Base-by-base conservation (phyloP, 306 rosid species). In the Citrullus colocynthis region DNA sequence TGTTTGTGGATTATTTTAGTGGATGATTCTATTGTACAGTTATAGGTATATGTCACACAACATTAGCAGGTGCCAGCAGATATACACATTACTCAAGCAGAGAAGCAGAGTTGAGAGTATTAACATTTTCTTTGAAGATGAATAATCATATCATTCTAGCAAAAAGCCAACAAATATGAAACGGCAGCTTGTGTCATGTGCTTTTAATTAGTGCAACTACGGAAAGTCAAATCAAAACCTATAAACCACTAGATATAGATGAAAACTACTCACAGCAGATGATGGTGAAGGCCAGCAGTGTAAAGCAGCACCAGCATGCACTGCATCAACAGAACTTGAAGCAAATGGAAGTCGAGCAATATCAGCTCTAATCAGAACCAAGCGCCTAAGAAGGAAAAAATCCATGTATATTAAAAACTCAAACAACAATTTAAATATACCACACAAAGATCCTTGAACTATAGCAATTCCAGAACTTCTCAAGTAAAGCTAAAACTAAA, bases 281-380 rank as follows among this genome's bases (percentile, higher is more conserved):
- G 84, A 88, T 59, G 97, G 97, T 80, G 97, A 92, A 85, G 97
- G 98, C 98, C 98, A 90, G 81, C 98, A 95, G 66, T 95, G 97
- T 52, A 95, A 39, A 82, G 97, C 98, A 57, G 98, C 97, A 49
- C 98, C 98, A 51, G 97, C 97, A 79, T 92, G 98, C 83, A 95
- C 88, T 21, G 97, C 97, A 81, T 95, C 97, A 63, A 95, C 55
- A 78, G 97, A 95, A 83, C 90, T 82, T 64, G 98, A 88, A 78
- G 85, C 91, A 77, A 95, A 95, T 20, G 98, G 98, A 78, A 90
- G 97, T 85, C 97, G 87, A 62, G 97, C 81, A 54, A 95, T 92
- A 81, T 95, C 97, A 76, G 97, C 98, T 82, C 97, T 90, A 75
- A 95, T 91, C 86, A 95, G 86, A 78, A 78, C 73, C 75, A 90